Base-by-base conservation (phyloP, 352 stramenopile genomes). In the Hyaloperonospora brassicae region DNA sequence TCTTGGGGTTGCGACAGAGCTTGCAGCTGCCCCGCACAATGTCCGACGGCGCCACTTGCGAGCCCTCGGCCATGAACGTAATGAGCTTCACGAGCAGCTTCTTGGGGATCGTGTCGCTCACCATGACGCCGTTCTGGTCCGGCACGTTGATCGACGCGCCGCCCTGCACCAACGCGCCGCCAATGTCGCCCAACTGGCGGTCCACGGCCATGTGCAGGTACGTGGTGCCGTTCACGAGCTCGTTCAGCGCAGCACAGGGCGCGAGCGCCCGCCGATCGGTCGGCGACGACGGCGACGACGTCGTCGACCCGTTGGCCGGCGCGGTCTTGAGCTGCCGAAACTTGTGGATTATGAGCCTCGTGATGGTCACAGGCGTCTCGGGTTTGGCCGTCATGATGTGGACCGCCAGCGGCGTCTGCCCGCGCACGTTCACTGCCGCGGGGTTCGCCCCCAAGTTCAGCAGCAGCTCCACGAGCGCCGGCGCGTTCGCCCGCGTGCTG, bases 121-220 rank as follows among this genome's bases (percentile, higher is more conserved):
- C 81, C 53, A 84, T 85, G 23, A 84, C 72, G 49, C 83, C 83
- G 22, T 84, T 88, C 44, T 84, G 66, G 62, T 91, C 73, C 1
- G 80, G 75, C 12, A 93, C 73, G 64, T 93, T 93, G 39, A 93
- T 87, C n/a, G 76, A 89, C 36, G 83, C 83, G 9, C 81, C 80
- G 35, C 70, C 76, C 5, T 81, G 64, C 47, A 93, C 75, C 31
- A 93, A 64, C 42, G 79, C 73, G 22, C 74, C 58, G 0, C 67
- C 79, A 17, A 91, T 88, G 46, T 88, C 79, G 7, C 79, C 63
- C 49, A 88, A 49, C 43, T 76, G 70, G 49, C 68, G 73, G 46
- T 89, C 80, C 24, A 87, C 66, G 5, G 81, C 79, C 80, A 93
- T 86, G 62, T 93, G 83, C 48, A 93, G 61, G 53, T 91, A 93